phyloP scores from a whole-genome alignment of 768 basidiomycete genomes.

The Piloderma croceum region DNA sequence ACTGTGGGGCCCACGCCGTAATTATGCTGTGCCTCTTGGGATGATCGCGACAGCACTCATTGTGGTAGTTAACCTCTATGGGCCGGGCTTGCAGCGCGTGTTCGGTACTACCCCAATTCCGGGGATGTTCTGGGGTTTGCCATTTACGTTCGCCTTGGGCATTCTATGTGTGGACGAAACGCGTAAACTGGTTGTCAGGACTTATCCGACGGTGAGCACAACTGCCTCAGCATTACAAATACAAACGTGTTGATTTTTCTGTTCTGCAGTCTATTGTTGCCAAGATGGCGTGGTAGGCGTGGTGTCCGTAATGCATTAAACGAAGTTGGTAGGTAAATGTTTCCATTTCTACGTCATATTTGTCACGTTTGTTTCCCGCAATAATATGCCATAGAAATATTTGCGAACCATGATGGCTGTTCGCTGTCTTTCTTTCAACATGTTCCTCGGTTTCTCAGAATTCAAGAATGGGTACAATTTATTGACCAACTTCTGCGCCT shows the following conservation, averaged over 20 bases:
- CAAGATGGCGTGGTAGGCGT: slow-evolving; percentile 36
- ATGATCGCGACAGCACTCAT: slow-evolving; percentile 39
- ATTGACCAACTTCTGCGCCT: too few relatives aligned
- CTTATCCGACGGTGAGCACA: slow-evolving; percentile 34
- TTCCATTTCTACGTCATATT: too few relatives aligned
- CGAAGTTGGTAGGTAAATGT: too few relatives aligned
- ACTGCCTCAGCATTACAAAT: slow-evolving; percentile 1
- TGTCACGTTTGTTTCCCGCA: too few relatives aligned
- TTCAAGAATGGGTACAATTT: too few relatives aligned
- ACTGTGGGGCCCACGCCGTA: slow-evolving; percentile 42
- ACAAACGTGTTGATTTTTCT: background rate
- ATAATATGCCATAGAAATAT: too few relatives aligned
- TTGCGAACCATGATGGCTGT: too few relatives aligned
- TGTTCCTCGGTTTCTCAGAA: too few relatives aligned
- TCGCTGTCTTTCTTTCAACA: too few relatives aligned
- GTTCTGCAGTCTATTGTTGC: slow-evolving; percentile 30
- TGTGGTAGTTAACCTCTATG: slow-evolving; percentile 40
- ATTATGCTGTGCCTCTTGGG: slow-evolving; percentile 30
- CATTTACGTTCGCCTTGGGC: slow-evolving; percentile 38
- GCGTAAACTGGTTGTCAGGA: slow-evolving; percentile 39
- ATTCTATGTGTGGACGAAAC: slow-evolving; percentile 39
- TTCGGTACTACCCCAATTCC: slow-evolving; percentile 41
- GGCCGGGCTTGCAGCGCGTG: slow-evolving; percentile 37
- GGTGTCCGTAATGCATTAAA: too few relatives aligned
- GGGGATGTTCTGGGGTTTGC: slow-evolving; percentile 43